Evolutionary conservation across 1,284 basidiomycete genomes (phyloP).

Genomic region (Sporisorium iseilematis-ciliati): DNA sequence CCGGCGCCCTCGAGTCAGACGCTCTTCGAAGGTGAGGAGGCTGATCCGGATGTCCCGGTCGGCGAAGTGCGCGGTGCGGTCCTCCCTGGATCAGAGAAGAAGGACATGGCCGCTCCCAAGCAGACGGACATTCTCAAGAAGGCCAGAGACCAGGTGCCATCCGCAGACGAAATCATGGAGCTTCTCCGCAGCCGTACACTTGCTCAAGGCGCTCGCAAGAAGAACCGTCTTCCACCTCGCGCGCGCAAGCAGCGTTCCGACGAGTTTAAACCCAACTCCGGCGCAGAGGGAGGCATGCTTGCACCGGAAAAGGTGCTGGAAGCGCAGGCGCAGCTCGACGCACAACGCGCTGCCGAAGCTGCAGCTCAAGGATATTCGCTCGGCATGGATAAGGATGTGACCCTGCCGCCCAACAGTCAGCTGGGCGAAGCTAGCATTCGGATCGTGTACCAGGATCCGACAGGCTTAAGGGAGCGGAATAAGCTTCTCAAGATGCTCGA

Average conservation of each 20-base stretch:
- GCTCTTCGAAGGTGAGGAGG: constrained; percentile 33
- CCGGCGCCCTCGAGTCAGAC: constrained; percentile 44
- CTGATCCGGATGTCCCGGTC: constrained; percentile 5
- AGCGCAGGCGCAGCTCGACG: constrained; percentile 41
- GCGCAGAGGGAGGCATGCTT: constrained; percentile 12
- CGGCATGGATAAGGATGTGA: constrained; percentile 40
- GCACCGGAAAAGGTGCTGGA: constrained; percentile 48
- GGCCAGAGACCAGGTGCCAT: constrained; percentile 12
- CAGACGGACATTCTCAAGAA: constrained; percentile 1
- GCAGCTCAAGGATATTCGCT: constrained; percentile 48
- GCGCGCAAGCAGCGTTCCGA: constrained; percentile 40
- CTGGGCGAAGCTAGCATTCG: constrained; percentile 30
- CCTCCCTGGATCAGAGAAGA: not conserved
- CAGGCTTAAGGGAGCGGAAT: constrained; percentile 41
- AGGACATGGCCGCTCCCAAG: not conserved
- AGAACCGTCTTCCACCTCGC: constrained; percentile 32
- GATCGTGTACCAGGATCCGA: constrained; percentile 59
- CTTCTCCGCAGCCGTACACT: constrained; percentile 36
- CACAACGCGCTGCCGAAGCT: constrained; percentile 45
- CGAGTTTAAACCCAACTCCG: constrained; percentile 2
- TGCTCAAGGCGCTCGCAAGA: constrained; percentile 29
- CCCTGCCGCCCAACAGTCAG: constrained; percentile 14
- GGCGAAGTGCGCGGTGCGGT: constrained; percentile 9
- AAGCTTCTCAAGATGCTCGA: constrained; percentile 52
- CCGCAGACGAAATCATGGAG: constrained; percentile 47